A percentile compares a stretch with the other conserved stretches of the same genome.
These are phyloP conservation scores for Keithomyces neogunnii DNA, from an alignment of 2,329 filamentous ascomycete species.

Conservation along the genomic window DNA sequence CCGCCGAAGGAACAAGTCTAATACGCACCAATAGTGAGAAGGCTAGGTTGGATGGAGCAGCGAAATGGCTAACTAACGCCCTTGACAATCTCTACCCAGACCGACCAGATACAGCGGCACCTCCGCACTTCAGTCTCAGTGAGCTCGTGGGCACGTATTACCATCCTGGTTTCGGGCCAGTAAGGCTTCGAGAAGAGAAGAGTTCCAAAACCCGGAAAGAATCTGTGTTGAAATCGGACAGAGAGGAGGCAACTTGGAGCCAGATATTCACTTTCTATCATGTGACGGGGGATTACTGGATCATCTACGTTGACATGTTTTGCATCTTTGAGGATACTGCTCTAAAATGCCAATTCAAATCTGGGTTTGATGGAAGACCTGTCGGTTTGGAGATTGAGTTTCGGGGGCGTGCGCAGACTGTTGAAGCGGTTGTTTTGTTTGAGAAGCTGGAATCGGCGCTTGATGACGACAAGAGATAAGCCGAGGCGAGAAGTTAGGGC, in stretches of 20 bases:
- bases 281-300: constrained; percentile 19
- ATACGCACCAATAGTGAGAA: not conserved
- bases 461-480: no score
- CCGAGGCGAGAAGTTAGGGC: no score
- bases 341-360: not conserved
- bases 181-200: constrained; percentile 12
- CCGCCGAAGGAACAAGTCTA: not conserved
- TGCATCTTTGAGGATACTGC: not conserved
- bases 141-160: constrained; percentile 30
- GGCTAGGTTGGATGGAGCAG: constrained; percentile 2
- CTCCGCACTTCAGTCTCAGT: constrained; percentile 26
- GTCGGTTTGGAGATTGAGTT: constrained; percentile 17
- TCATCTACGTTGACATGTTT: constrained; percentile 14
- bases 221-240: constrained; percentile 13
- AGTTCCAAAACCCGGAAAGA: constrained; percentile 4
- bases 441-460: not conserved
- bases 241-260: constrained; percentile 13
- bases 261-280: constrained; percentile 14
- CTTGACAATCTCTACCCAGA: constrained; percentile 28
- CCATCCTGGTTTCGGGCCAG: constrained; percentile 30
- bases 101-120: constrained; percentile 24
- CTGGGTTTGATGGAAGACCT: not conserved
- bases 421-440: not conserved
- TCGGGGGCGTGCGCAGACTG: not conserved
- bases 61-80: constrained; percentile 19